A percentile compares a stretch with the other conserved stretches of the same genome.
Evolutionary conservation across 2,329 filamentous ascomycete genomes (phyloP).

Genomic region (Aspergillus aculeatinus): DNA sequence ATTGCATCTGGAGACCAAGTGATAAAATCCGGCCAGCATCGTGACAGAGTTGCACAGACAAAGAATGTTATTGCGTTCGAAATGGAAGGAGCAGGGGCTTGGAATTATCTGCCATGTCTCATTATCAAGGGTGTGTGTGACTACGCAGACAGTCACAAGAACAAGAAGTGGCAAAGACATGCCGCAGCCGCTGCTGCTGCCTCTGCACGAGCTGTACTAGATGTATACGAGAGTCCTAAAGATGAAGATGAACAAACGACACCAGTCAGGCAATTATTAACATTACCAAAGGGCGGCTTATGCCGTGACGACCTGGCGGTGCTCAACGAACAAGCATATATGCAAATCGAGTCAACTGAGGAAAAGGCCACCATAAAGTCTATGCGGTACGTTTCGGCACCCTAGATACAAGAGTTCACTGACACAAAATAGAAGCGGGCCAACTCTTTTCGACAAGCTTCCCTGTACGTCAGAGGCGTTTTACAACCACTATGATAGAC

Average conservation of each 20-base stretch:
- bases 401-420: background rate
- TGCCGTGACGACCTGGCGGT: background rate
- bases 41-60: too few species aligned
- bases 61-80: slow-evolving; percentile 29
- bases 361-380: too few species aligned
- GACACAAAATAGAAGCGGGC: background rate
- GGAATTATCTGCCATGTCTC: slow-evolving; percentile 32
- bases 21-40: too few species aligned
- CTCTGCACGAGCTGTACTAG: slow-evolving; percentile 20
- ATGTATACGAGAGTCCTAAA: background rate
- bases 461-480: background rate
- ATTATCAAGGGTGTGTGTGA: slow-evolving; percentile 41
- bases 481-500: background rate
- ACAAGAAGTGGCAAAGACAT: slow-evolving; percentile 41
- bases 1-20: slow-evolving; percentile 32
- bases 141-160: slow-evolving; percentile 45
- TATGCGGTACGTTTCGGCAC: too few species aligned
- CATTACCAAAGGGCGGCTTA: too few species aligned
- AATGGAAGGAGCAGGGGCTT: slow-evolving; percentile 40
- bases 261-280: too few species aligned
- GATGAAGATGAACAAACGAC: too few species aligned
- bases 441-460: background rate
- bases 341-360: too few species aligned
- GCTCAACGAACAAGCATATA: too few species aligned
- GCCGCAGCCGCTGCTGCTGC: slow-evolving; percentile 42